phyloP scores from a whole-genome alignment of 805 yeast genomes.

The Metschnikowia matae region DNA sequence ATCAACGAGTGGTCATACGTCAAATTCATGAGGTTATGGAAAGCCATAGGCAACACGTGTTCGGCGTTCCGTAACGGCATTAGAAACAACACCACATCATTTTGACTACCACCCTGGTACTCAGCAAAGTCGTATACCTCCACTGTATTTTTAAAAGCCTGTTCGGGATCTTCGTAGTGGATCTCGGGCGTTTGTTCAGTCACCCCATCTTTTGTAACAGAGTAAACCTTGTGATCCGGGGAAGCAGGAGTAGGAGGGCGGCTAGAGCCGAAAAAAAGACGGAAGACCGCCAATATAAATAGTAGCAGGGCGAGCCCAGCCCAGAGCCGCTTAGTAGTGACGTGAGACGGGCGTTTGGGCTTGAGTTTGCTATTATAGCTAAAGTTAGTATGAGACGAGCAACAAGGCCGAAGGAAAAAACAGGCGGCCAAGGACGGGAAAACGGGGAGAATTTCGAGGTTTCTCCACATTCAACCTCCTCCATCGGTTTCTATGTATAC shows the following conservation, averaged over 20 bases:
- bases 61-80: constrained; percentile 81
- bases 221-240: constrained; percentile 22
- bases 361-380: constrained; percentile 10
- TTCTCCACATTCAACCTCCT: no score
- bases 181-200: constrained; percentile 6
- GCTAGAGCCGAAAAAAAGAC: background rate
- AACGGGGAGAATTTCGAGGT: no score
- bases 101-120: constrained; percentile 45
- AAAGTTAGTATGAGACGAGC: constrained; percentile 3
- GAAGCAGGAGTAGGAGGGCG: background rate
- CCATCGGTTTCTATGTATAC: constrained; percentile 9
- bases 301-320: constrained; percentile 10
- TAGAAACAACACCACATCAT: constrained; percentile 61
- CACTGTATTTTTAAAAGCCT: constrained; percentile 43
- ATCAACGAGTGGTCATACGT: constrained; percentile 78
- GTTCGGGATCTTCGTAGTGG: constrained; percentile 21
- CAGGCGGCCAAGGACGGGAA: background rate
- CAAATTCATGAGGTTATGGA: constrained; percentile 79
- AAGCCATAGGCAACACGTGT: constrained; percentile 73
- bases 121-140: constrained; percentile 60
- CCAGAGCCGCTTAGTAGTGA: constrained; percentile 7
- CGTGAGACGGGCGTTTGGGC: constrained; percentile 14
- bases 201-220: constrained; percentile 32
- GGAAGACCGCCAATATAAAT: constrained; percentile 7
- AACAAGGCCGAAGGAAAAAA: background rate